A percentile compares a stretch with the other conserved stretches of the same genome.
These are phyloP conservation scores for Pochonia chlamydosporia DNA, from an alignment of 2,329 filamentous ascomycete genomes.

Conservation along the genomic window DNA sequence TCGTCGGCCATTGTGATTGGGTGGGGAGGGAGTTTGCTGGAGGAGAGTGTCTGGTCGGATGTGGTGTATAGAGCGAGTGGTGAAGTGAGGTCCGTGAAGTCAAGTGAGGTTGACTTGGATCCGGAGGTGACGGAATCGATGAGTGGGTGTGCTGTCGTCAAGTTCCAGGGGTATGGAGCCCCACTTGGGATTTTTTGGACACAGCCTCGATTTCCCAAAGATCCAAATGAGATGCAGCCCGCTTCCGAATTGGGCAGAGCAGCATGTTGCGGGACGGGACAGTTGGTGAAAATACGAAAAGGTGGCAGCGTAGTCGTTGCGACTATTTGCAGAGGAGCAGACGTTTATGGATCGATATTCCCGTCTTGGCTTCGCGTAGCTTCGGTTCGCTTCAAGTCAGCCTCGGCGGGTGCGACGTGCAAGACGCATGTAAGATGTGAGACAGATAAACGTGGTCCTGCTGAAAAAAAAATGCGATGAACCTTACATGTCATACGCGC, in stretches of 20 bases:
- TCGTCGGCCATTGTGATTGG: conserved; percentile 6
- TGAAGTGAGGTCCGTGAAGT: too few relatives aligned
- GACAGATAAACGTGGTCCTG: conserved; percentile 1
- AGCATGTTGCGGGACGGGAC: too few relatives aligned
- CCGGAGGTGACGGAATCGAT: background rate
- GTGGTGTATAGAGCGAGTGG: background rate
- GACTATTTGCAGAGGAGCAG: too few relatives aligned
- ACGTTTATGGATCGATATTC: too few relatives aligned
- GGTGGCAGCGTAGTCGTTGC: too few relatives aligned
- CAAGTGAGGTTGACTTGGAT: background rate
- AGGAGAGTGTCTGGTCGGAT: background rate
- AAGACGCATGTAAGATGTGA: background rate
- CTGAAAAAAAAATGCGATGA: background rate
- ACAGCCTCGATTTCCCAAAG: background rate
- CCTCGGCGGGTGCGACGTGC: background rate
- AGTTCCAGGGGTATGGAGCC: too few relatives aligned
- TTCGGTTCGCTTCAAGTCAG: too few relatives aligned
- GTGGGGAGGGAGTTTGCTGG: background rate
- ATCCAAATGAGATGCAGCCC: too few relatives aligned
- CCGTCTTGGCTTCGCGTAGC: too few relatives aligned
- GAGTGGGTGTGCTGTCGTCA: background rate
- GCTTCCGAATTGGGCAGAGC: too few relatives aligned
- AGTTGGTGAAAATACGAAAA: too few relatives aligned
- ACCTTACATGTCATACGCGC: background rate
- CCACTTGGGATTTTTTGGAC: too few relatives aligned